phyloP scores from a whole-genome alignment of 805 yeast species.

The Brettanomyces bruxellensis region DNA sequence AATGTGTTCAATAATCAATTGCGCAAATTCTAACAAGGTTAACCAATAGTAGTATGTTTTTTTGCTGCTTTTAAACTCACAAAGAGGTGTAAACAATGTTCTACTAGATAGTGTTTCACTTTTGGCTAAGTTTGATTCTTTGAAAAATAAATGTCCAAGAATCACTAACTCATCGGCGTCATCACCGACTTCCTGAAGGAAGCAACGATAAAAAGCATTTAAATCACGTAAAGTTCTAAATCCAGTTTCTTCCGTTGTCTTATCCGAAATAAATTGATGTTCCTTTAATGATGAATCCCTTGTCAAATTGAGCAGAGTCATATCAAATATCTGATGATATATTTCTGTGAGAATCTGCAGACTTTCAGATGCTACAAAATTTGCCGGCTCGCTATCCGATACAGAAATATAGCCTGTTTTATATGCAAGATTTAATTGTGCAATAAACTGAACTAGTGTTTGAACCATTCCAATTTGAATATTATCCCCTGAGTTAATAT shows the following conservation, averaged over 20 bases:
- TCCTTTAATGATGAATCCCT: too few relatives aligned
- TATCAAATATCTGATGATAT: constrained; percentile 16
- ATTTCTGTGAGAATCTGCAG: constrained; percentile 19
- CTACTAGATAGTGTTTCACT: too few relatives aligned
- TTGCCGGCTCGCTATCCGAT: constrained; percentile 11
- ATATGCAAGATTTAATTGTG: constrained; percentile 23
- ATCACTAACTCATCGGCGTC: constrained; percentile 26
- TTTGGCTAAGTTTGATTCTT: too few relatives aligned
- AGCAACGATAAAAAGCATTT: constrained; percentile 19
- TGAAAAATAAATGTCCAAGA: constrained; percentile 17
- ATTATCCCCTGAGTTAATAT: too few relatives aligned
- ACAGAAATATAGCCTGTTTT: constrained; percentile 18
- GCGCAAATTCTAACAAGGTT: constrained; percentile 20
- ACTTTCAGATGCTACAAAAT: constrained; percentile 22
- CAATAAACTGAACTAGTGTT: constrained; percentile 20
- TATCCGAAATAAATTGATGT: not conserved
- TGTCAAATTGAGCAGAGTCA: not conserved
- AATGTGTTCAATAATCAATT: constrained; percentile 19
- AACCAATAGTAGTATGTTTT: constrained; percentile 17
- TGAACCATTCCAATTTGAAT: constrained; percentile 18
- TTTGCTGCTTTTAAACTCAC: constrained; percentile 8
- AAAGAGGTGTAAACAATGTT: not conserved
- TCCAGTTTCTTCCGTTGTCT: constrained; percentile 8
- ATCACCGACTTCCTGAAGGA: constrained; percentile 23
- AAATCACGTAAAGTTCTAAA: constrained; percentile 18